phyloP scores from a whole-genome alignment of 2,329 filamentous ascomycete species.

The Onygenales sp. region DNA sequence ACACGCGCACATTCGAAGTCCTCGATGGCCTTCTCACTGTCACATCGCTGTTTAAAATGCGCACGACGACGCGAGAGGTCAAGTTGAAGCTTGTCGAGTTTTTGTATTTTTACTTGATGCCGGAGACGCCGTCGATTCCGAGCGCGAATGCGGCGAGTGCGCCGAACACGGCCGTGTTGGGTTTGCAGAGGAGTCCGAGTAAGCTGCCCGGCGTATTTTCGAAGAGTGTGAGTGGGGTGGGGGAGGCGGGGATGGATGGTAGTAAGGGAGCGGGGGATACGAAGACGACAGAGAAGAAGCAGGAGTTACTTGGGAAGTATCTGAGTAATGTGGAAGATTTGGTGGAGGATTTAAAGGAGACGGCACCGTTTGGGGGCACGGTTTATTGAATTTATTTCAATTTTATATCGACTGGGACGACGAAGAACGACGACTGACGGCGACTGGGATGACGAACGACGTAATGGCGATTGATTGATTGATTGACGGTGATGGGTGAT shows the following conservation, averaged over 20 bases:
- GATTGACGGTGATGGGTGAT: no score
- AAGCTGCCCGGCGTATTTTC: constrained; percentile 55
- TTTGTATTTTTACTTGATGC: constrained; percentile 97
- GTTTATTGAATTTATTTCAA: constrained; percentile 20
- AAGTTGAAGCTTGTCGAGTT: constrained; percentile 97
- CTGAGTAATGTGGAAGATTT: constrained; percentile 76
- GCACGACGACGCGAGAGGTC: constrained; percentile 74
- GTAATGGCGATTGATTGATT: background rate
- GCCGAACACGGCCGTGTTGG: constrained; percentile 31
- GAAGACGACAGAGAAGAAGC: constrained; percentile 72
- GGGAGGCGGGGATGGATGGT: constrained; percentile 20
- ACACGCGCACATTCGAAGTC: constrained; percentile 83
- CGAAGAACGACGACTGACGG: no score
- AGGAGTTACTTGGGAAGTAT: constrained; percentile 65
- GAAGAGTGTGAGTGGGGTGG: constrained; percentile 24
- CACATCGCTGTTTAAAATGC: constrained; percentile 85
- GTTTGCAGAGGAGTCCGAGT: constrained; percentile 58
- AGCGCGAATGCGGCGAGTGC: constrained; percentile 18
- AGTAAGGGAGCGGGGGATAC: constrained; percentile 26
- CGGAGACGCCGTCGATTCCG: constrained; percentile 53
- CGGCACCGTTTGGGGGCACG: constrained; percentile 59
- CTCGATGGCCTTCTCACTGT: constrained; percentile 87
- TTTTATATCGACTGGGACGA: background rate
- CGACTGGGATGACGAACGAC: background rate
- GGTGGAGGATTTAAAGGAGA: constrained; percentile 72